Evolutionary conservation across 2,329 filamentous ascomycete species (phyloP).

Genomic region (Scedosporium apiospermum): DNA sequence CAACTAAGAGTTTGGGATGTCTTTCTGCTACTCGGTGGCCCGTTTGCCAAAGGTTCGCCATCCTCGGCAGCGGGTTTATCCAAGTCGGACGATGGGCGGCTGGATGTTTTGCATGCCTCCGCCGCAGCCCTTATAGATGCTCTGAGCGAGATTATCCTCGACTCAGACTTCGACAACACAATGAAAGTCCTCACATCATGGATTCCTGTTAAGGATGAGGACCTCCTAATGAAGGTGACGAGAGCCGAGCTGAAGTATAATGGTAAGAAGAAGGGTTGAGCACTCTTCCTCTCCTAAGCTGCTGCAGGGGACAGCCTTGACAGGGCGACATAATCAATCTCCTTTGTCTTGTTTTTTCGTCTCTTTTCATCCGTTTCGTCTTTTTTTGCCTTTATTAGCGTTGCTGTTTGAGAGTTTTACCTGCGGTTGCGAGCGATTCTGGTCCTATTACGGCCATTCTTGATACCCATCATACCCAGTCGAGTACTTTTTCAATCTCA

Average conservation of each 20-base stretch:
- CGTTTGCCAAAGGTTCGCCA: slow-evolving; percentile 24
- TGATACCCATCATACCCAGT: slow-evolving; percentile 1
- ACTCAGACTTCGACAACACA: slow-evolving; percentile 91
- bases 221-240: slow-evolving; percentile 83
- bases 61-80: slow-evolving; percentile 7
- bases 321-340: not conserved
- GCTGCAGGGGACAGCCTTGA: not conserved
- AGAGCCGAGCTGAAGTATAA: slow-evolving; percentile 74
- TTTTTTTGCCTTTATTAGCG: not conserved
- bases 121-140: slow-evolving; percentile 86
- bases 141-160: slow-evolving; percentile 76
- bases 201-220: slow-evolving; percentile 89
- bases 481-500: too few relatives aligned
- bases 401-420: not conserved
- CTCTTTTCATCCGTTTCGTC: not conserved
- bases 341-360: slow-evolving; percentile 5
- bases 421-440: not conserved
- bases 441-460: not conserved
- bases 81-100: slow-evolving; percentile 29
- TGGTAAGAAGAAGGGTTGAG: slow-evolving; percentile 31
- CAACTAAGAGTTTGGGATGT: slow-evolving; percentile 97
- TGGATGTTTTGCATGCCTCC: slow-evolving; percentile 84
- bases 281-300: slow-evolving; percentile 9
- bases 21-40: slow-evolving; percentile 85
- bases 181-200: slow-evolving; percentile 96